phyloP scores from a whole-genome alignment of 495 filamentous ascomycete genomes.

The Recurvomyces mirabilis region DNA sequence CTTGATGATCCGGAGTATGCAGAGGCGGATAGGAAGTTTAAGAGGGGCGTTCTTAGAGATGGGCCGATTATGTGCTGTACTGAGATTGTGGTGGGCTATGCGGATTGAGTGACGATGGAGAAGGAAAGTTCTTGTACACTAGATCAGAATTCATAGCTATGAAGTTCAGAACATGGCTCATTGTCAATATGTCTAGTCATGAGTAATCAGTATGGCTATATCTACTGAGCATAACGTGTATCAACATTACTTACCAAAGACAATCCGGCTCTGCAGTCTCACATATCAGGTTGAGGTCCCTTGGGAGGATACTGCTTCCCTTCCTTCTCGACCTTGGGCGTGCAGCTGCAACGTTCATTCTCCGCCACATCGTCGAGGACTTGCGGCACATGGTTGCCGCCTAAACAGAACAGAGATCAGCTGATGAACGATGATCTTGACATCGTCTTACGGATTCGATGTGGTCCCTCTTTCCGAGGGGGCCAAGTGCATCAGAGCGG shows the following conservation, averaged over 20 bases:
- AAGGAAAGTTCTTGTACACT: not conserved
- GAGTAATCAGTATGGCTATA: too few species aligned
- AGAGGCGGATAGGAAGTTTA: slow-evolving; percentile 11
- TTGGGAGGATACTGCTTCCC: slow-evolving; percentile 30
- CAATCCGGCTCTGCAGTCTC: too few species aligned
- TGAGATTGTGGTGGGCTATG: slow-evolving; percentile 3
- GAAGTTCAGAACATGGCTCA: not conserved
- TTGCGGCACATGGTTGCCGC: slow-evolving; percentile 26
- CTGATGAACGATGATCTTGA: not conserved
- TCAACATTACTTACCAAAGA: too few species aligned
- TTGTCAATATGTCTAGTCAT: not conserved
- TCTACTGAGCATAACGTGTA: too few species aligned
- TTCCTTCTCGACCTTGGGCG: slow-evolving; percentile 30
- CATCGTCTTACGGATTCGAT: too few species aligned
- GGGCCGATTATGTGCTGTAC: slow-evolving; percentile 2
- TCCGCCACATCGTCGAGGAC: slow-evolving; percentile 36
- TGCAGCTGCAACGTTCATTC: slow-evolving; percentile 39
- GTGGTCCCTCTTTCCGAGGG: too few species aligned
- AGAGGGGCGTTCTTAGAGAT: slow-evolving; percentile 9
- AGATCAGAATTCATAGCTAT: not conserved
- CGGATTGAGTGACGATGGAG: not conserved
- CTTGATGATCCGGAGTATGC: slow-evolving; percentile 13
- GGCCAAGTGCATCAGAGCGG: too few species aligned
- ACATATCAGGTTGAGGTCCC: slow-evolving; percentile 9
- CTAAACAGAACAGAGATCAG: not conserved